Conservation (phyloP, 805 yeast species). For the Candida glaebosa region DNA sequence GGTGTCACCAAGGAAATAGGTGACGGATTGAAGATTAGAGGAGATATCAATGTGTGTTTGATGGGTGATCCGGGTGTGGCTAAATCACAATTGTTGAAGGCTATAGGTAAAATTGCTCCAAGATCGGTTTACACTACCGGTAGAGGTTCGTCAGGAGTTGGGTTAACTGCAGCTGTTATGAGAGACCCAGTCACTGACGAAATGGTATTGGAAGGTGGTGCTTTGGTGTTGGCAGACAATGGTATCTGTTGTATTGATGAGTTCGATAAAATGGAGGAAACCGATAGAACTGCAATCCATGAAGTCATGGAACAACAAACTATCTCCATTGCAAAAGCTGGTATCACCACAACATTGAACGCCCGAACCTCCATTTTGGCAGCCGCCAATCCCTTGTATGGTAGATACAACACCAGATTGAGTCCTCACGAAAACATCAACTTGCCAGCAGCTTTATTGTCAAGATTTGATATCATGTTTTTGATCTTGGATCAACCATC, state of each 20-base stretch:
- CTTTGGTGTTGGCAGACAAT: slow-evolving; percentile 92
- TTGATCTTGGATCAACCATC: slow-evolving; percentile 82
- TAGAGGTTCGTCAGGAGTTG: slow-evolving; percentile 98
- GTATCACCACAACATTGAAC: slow-evolving; percentile 91
- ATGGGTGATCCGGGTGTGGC: slow-evolving; percentile 99
- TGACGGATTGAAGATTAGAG: slow-evolving; percentile 96
- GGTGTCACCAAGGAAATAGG: slow-evolving; percentile 94
- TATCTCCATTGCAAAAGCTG: slow-evolving; percentile 94
- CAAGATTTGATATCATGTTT: slow-evolving; percentile 90
- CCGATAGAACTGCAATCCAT: slow-evolving; percentile 95
- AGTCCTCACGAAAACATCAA: slow-evolving; percentile 95
- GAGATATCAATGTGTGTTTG: slow-evolving; percentile 90
- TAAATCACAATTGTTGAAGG: slow-evolving; percentile 90
- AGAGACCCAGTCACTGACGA: slow-evolving; percentile 99
- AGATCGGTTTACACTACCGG: slow-evolving; percentile 97
- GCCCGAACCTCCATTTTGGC: slow-evolving; percentile 95
- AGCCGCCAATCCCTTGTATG: slow-evolving; percentile 97
- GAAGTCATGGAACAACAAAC: slow-evolving; percentile 99
- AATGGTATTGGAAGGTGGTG: slow-evolving; percentile 98
- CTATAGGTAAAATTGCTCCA: slow-evolving; percentile 90
- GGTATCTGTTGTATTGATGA: slow-evolving; percentile 99
- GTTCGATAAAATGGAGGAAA: slow-evolving; percentile 97
- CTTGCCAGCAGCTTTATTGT: slow-evolving; percentile 91
- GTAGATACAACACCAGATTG: slow-evolving; percentile 85
- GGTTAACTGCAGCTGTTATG: slow-evolving; percentile 98